These are phyloP conservation scores for Pichia sp. DNA, from an alignment of 1,139 yeast genomes.

Conservation along the genomic window DNA sequence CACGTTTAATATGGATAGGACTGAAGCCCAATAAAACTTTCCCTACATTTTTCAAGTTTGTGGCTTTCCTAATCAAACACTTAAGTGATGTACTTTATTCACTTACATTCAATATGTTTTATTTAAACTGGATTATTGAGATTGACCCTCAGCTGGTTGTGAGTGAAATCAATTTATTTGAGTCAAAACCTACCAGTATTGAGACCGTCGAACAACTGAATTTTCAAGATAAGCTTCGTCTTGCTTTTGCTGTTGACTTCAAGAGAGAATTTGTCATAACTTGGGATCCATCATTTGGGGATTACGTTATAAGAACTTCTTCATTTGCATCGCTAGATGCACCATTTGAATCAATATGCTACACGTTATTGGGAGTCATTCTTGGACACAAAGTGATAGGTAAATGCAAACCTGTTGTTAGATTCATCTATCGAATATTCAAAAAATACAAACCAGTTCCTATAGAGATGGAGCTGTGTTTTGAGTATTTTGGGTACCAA, in stretches of 20 bases:
- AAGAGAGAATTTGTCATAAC: neutral
- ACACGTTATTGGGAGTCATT: neutral
- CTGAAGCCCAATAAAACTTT: neutral
- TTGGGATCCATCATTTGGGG: neutral
- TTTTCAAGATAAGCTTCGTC: neutral
- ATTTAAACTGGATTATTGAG: conserved; percentile 1
- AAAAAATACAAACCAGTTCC: conserved; percentile 4
- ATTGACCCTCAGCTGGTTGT: neutral
- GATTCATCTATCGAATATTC: conserved; percentile 2
- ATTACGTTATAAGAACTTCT: neutral
- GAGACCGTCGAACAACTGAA: neutral
- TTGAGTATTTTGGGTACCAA: conserved; percentile 14
- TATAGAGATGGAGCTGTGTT: conserved; percentile 7
- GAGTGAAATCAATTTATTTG: neutral
- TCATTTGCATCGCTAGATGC: neutral
- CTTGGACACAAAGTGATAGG: conserved; percentile 6
- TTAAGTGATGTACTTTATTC: neutral
- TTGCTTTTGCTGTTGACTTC: neutral
- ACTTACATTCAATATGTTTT: neutral
- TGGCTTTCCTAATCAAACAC: neutral
- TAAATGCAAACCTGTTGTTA: conserved; percentile 9
- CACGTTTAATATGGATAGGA: neutral
- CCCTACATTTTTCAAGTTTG: neutral
- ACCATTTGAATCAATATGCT: conserved; percentile 4
- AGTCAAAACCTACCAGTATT: neutral